Percentiles rank a stretch among this genome's conserved stretches.
Conservation (phyloP, 306 rosid genomes). For the Dryas octopetala region DNA sequence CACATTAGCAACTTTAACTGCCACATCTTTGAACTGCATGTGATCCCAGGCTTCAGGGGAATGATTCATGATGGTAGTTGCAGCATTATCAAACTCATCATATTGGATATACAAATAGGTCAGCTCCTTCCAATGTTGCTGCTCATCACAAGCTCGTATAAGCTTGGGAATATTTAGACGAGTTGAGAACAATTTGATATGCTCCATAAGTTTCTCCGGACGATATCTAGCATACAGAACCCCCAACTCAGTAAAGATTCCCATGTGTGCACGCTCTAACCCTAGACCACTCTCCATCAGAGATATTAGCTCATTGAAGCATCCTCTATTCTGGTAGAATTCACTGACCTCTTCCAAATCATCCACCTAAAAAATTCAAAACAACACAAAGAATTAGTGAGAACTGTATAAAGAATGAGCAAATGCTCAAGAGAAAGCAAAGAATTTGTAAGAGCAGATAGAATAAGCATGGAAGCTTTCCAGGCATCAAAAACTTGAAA, state of each 20-base stretch:
- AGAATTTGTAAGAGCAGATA: background rate
- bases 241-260: constrained; percentile 97
- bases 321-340: constrained; percentile 96
- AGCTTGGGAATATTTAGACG: constrained; percentile 97
- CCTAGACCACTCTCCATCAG: constrained; percentile 99
- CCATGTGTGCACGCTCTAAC: constrained; percentile 98
- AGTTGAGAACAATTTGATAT: constrained; percentile 89
- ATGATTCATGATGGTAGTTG: constrained; percentile 98
- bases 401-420: constrained; percentile 10
- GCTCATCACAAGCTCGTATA: constrained; percentile 98
- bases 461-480: constrained; percentile 17
- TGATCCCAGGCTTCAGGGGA: constrained; percentile 99
- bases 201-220: constrained; percentile 99
- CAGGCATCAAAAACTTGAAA: background rate
- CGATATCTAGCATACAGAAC: constrained; percentile 99
- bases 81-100: constrained; percentile 98
- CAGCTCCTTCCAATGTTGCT: constrained; percentile 96
- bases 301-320: constrained; percentile 94
- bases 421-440: background rate
- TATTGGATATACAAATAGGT: constrained; percentile 96
- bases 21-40: constrained; percentile 96
- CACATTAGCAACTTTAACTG: constrained; percentile 92
- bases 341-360: constrained; percentile 99
- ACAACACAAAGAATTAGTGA: constrained; percentile 13
- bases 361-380: constrained; percentile 70